A percentile compares a stretch with the other conserved stretches of the same genome.
Evolutionary conservation across 805 yeast genomes (phyloP).

Genomic region (Teunomyces lycoperdinae): DNA sequence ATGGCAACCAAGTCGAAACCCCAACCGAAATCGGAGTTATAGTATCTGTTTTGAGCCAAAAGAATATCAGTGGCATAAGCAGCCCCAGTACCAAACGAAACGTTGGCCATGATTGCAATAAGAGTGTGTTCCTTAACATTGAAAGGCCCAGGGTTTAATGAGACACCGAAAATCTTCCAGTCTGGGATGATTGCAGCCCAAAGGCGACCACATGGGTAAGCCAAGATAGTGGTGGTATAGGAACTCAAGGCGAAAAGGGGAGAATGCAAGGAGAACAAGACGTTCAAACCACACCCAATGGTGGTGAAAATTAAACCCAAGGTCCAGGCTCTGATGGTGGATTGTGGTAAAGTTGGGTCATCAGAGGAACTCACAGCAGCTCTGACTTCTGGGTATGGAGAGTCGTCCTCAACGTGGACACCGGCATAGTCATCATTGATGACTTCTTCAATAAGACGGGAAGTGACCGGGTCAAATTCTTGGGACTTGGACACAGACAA

Average conservation of each 20-base stretch:
- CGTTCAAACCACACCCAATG: constrained; percentile 57
- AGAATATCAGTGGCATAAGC: constrained; percentile 60
- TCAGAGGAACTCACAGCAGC: constrained; percentile 55
- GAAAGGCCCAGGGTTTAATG: constrained; percentile 59
- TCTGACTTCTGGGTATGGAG: constrained; percentile 68
- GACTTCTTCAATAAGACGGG: constrained; percentile 20
- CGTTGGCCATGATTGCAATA: constrained; percentile 52
- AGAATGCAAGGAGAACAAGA: constrained; percentile 55
- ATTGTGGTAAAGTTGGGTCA: constrained; percentile 47
- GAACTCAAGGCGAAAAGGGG: constrained; percentile 53
- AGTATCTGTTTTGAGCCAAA: constrained; percentile 49
- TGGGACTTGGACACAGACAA: constrained; percentile 21
- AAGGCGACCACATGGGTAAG: constrained; percentile 57
- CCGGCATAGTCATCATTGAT: constrained; percentile 39
- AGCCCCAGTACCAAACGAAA: constrained; percentile 39
- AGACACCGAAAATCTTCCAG: constrained; percentile 28
- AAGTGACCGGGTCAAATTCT: constrained; percentile 34
- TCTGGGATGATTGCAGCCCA: constrained; percentile 42
- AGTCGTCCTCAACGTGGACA: constrained; percentile 39
- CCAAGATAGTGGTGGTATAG: constrained; percentile 55
- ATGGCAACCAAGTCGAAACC: constrained; percentile 55
- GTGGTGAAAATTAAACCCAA: constrained; percentile 49
- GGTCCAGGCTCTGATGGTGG: constrained; percentile 56
- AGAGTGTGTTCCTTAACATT: constrained; percentile 61
- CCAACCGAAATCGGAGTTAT: constrained; percentile 43